Base-by-base conservation (phyloP, 768 basidiomycete species). In the Lepiota subincarnata region DNA sequence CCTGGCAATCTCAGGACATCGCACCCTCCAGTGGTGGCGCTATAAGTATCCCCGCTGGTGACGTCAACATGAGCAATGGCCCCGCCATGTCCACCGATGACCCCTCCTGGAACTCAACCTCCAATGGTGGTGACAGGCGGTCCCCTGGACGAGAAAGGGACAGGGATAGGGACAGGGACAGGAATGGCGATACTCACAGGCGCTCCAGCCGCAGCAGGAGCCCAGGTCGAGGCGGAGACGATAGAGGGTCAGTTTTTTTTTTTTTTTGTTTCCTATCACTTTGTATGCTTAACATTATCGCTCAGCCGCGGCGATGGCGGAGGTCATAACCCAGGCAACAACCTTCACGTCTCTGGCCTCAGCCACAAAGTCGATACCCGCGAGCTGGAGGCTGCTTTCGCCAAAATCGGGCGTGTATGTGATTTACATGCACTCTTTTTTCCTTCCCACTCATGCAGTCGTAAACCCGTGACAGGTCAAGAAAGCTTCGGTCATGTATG, bases 371-470 rank as follows among this genome's bases (percentile, higher is more conserved):
- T 81, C 53, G 92, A 93, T 63, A 89, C 88, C 34, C 84, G 88
- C 50, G 87, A 92, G 61, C 86, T 99, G 51, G 93, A 97, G 69
- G 81, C 84, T 12, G 82, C 84, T 6, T 99, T 99, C 67, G 77
- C 82, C 56, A 95, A 94, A 71, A 82, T 86, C 70, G 97, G 97
- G 48, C 62, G 66, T 46, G 66, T 68, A 57, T 48, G 64, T 59
- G 8, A 59, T n/a, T 34, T 41, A 45, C 49, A 56, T 19, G 22
- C n/a, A 6, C 44, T 36, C 19, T 31, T 53, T 55, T 18, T 47
- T n/a, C n/a, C 39, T 51, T 26, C 34, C 50, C 24, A 24, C 52
- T 48, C 39, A 18, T 18, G 7, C 19, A 19, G 36, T 38, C 1
- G 14, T 7, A 48, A 38, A 55, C 20, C 11, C 22, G 55, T 5